Base-by-base conservation (phyloP, 305 asterid genomes). In the Fraxinus albicans region DNA sequence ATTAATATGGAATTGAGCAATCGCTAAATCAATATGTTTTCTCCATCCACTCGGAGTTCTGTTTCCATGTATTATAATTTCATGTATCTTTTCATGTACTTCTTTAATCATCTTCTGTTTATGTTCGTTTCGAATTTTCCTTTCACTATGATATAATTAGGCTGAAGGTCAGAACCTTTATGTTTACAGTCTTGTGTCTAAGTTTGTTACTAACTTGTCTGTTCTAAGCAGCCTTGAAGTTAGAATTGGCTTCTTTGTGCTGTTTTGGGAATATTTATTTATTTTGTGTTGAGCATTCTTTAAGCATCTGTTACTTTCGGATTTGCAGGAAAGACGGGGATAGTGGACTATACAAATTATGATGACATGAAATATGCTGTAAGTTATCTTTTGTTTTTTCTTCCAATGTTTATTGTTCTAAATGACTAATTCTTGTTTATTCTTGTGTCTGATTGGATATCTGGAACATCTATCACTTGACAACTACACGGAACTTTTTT, bases 331-430 rank as follows among this genome's bases (percentile, higher is more conserved):
- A 93, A 94, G 85, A 92, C 97, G 0, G 99, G 99, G 83, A 92
- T 92, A 60, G 97, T 94, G 85, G 99, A 97, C 89, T 97, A 97
- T 84, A 92, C 98, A 75, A 94, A 89, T 83, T 87, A 86, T 27
- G 97, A 97, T 63, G 98, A 97, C 90, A 94, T 95, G 98, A 94
- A 88, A 90, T 93, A 93, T 90, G 97, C 99, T 81, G 99, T 97
- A 86, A 91, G 91, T 81, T 81, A 23, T 84, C 55, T 60, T 79
- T 40, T 50, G 36, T 42, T 38, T 31, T n/a, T 35, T 53, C 63
- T 12, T 29, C 23, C 12, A 27, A 77, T 77, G 50, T 27, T 19
- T 35, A 31, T 33, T 6, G 69, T 21, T 36, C n/a, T 34, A 12
- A 23, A 72, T 73, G 73, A 38, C 72, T 58, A 29, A 8, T 50